Evolutionary conservation across 805 yeast genomes (phyloP), one percentile per base, ranked within the genome.

Genomic region (Barnettozyma pratensis): DNA sequence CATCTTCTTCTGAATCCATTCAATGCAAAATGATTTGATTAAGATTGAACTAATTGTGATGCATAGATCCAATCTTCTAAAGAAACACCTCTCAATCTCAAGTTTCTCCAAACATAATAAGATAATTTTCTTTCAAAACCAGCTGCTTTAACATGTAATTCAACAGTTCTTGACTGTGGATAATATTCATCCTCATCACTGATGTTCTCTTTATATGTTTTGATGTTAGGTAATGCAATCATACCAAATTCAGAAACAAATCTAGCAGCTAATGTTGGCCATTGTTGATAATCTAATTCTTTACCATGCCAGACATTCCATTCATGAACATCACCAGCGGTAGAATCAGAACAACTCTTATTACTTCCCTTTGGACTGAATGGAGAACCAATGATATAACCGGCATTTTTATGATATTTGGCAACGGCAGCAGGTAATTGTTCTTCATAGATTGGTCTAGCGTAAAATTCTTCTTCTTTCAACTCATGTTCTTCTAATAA

Each of bases 231-330:
- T 14, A 72, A 65, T 1, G 74, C 75, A 48, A 69, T 70, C 81
- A 77, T 76, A 1, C 81, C 82, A 62, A 77, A 77, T 57, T 77
- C 82, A 32, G 76, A 69, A 4, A 77, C 69, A 60, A 77, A 77
- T 31, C 81, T 53, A 3, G 80, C 81, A 6, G 68, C 72, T 3
- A 76, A 58, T 42, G 65, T 62, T 39, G 61, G 59, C 79, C 79
- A 75, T 54, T 74, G 63, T 51, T 77, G 82, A 53, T 76, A 76
- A 50, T 66, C 69, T 46, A 71, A 73, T 56, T 75, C 77, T 26
- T 65, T 58, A 1, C 81, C 81, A 52, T 77, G 82, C 81, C 81
- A 77, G 7, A 77, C 77, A 52, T 75, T 75, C 81, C 81, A 77
- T 50, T 76, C 80, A 53, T 77, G 81, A 5, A 73, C 62, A 54